A percentile compares a stretch with the other conserved stretches of the same genome.
Conservation (phyloP, 768 basidiomycete species). For the Naganishia randhawae region DNA sequence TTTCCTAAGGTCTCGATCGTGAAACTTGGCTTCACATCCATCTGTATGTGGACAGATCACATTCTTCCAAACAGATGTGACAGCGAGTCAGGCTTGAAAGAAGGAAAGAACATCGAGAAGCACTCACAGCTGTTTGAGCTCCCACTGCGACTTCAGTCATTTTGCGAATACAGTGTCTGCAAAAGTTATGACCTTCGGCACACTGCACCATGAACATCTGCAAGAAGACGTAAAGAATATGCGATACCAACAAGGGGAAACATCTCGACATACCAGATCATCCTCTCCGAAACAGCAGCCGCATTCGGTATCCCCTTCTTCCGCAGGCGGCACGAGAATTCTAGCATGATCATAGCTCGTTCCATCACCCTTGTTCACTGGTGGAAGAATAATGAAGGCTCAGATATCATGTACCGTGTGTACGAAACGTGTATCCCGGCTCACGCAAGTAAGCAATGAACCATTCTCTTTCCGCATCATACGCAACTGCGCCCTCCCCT, state of each 20-base stretch:
- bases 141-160: slow-evolving; percentile 66
- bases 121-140: slow-evolving; percentile 44
- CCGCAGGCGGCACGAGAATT: slow-evolving; percentile 54
- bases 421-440: slow-evolving; percentile 37
- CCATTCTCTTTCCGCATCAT: slow-evolving; percentile 54
- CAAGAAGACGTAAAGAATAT: slow-evolving; percentile 12
- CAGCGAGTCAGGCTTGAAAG: background rate
- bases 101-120: slow-evolving; percentile 35
- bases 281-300: slow-evolving; percentile 78
- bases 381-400: slow-evolving; percentile 25
- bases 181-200: slow-evolving; percentile 84
- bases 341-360: slow-evolving; percentile 53
- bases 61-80: slow-evolving; percentile 43
- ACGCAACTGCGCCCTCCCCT: slow-evolving; percentile 3
- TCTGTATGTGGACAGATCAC: slow-evolving; percentile 80
- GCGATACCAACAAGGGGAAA: too few species aligned
- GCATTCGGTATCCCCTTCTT: slow-evolving; percentile 68
- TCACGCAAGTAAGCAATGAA: slow-evolving; percentile 50
- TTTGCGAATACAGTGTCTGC: slow-evolving; percentile 63
- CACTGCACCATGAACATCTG: slow-evolving; percentile 85
- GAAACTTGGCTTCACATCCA: slow-evolving; percentile 64
- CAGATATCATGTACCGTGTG: slow-evolving; percentile 24
- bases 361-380: slow-evolving; percentile 41
- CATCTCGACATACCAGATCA: slow-evolving; percentile 60
- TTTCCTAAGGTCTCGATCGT: slow-evolving; percentile 40